Evolutionary conservation across 768 basidiomycete genomes (phyloP).

Genomic region (Inosperma sp.): DNA sequence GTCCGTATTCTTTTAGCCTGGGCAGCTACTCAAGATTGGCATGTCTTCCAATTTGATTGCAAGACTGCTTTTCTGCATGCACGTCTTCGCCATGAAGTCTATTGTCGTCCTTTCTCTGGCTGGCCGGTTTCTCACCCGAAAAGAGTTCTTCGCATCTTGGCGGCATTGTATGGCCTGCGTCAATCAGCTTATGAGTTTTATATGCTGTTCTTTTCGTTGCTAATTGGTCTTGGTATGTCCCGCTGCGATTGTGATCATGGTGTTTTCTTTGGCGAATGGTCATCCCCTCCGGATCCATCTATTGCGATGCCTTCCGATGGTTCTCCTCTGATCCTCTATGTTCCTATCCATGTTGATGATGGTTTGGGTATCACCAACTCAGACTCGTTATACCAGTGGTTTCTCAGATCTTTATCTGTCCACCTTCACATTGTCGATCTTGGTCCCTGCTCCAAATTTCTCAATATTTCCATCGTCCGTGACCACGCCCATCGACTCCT

Average conservation of each 20-base stretch:
- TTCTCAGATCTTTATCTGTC: not conserved
- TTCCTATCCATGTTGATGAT: constrained; percentile 9
- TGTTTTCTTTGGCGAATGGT: constrained; percentile 20
- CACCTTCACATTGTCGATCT: not conserved
- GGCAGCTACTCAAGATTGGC: constrained; percentile 18
- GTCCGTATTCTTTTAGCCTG: constrained; percentile 24
- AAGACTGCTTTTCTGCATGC: constrained; percentile 28
- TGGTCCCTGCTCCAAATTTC: not conserved
- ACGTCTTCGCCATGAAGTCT: constrained; percentile 16
- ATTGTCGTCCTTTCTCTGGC: constrained; percentile 18
- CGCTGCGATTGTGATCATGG: constrained; percentile 25
- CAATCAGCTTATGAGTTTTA: constrained; percentile 27
- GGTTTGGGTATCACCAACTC: not conserved
- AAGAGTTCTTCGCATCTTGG: constrained; percentile 15
- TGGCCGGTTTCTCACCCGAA: constrained; percentile 15
- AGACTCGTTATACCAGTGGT: not conserved
- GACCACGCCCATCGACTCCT: too few species aligned
- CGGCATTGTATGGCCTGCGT: constrained; percentile 33
- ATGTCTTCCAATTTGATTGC: constrained; percentile 25
- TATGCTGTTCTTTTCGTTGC: constrained; percentile 1
- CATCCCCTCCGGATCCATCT: constrained; percentile 15
- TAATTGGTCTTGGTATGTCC: constrained; percentile 10
- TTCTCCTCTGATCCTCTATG: constrained; percentile 5
- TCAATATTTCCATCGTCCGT: not conserved
- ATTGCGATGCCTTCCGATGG: constrained; percentile 18